Evolutionary conservation across 306 rosid genomes (phyloP), one percentile per base, ranked within the genome.

Genomic region (Dicorynia guianensis): DNA sequence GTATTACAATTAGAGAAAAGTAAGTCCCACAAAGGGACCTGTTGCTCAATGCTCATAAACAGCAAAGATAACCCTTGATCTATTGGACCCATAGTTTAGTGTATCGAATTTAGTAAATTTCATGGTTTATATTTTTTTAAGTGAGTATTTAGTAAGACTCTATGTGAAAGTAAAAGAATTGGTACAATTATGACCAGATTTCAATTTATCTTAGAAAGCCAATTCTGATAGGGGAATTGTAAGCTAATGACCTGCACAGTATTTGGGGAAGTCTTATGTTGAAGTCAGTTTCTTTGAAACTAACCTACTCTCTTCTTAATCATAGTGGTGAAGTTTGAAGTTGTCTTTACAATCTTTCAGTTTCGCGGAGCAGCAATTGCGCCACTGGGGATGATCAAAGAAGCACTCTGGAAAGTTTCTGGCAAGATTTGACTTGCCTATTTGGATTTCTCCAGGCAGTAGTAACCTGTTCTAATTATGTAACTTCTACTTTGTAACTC

Each of bases 301-400:
- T 81, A 10, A 49, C 33, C 25, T 40, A 33, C 18, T 64, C 25
- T 11, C 35, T 79, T 57, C 17, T 3, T 17, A 55, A 43, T 47
- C 8, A 10, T 65, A 19, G 8, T 68, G 49, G 40, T 67, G 44
- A 64, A 65, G 72, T 54, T 25, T 82, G 52, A 55, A 48, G 11
- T 25, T 25, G 30, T 76, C 54, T 38, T 59, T 33, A 25, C 34
- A n/a, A 13, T 38, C 63, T 72, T 85, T 70, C 91, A 93, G 98
- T 87, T 87, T 82, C 83, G 86, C 68, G 98, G 98, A 67, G 83
- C 82, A 7, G 97, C 86, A 6, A 77, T 75, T 52, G 90, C 97
- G 44, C 87, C 97, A 3, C 81, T 58, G 25, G 79, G 84, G 75
- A 84, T 84, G 93, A 86, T 93, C 81, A 84, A 89, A 79, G 89